phyloP scores from a whole-genome alignment of 352 stramenopile species.

The Phytophthora lateralis region DNA sequence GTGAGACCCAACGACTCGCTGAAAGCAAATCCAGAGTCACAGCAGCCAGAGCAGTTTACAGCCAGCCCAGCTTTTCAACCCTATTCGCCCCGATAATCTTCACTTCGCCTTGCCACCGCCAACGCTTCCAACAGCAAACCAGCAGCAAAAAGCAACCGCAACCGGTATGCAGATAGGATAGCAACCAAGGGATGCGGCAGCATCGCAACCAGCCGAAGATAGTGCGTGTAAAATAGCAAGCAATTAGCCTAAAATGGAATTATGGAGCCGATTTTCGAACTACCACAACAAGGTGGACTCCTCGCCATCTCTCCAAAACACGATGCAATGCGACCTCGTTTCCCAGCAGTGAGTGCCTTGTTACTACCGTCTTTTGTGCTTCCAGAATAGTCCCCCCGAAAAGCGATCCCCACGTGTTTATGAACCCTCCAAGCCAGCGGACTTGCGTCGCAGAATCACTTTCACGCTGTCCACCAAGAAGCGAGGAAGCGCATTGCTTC shows the following conservation, averaged over 20 bases:
- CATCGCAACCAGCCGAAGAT: not conserved
- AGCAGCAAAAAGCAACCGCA: too few species aligned
- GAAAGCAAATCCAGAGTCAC: conserved; percentile 6
- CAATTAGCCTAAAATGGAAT: conserved; percentile 2
- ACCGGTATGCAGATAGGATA: not conserved
- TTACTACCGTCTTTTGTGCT: too few species aligned
- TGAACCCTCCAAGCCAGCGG: conserved; percentile 7
- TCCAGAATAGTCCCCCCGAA: too few species aligned
- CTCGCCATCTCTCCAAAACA: too few species aligned
- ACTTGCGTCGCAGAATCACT: conserved; percentile 29
- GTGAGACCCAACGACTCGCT: not conserved
- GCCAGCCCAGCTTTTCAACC: conserved; percentile 22
- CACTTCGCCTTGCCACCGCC: not conserved
- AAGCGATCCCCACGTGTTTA: conserved; percentile 26
- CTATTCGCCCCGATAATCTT: conserved; percentile 15
- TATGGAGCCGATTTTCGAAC: conserved; percentile 11
- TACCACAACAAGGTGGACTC: not conserved
- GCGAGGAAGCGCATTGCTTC: not conserved
- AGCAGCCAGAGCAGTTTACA: conserved; percentile 7
- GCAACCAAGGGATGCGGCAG: conserved; percentile 1
- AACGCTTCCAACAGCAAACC: conserved; percentile 1
- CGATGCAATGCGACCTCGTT: too few species aligned
- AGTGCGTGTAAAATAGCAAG: not conserved
- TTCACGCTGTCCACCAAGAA: conserved; percentile 24
- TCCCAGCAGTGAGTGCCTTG: too few species aligned